Base-by-base conservation (phyloP, 2,329 filamentous ascomycete genomes). In the Chrysosporium queenslandicum region DNA sequence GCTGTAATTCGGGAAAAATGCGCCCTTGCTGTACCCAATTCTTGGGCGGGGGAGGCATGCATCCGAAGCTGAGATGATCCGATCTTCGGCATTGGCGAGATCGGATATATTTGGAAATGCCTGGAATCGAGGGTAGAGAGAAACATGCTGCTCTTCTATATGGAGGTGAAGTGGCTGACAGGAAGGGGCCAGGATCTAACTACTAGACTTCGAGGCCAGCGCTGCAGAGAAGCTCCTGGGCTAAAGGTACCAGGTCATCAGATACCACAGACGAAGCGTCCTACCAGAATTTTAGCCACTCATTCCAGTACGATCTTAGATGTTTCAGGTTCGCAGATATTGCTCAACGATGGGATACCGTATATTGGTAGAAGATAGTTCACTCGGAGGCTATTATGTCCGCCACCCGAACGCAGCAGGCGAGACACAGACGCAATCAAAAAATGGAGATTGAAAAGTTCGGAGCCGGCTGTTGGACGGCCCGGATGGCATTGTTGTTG, bases 281-380 rank as follows among this genome's bases (percentile, higher is more conserved):
- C 55, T 56, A 16, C 3, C 18, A 39, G 6, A 42, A 40, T 30
- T 21, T 54, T 30, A 48, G 46, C 34, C 25, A 37, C 27, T 12
- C 18, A 16, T 36, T 54, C 27, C 11, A 5, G 20, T 29, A 18
- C 5, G 5, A 6, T 40, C 8, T 6, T 11, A 12, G 12, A 5
- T 23, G 21, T 51, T 18, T 30, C 21, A 11, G n/a, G 6, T n/a
- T 32, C 29, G 6, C 52, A 23, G 52, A 54, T 52, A 45, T 30
- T 54, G 25, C 9, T 47, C 9, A 52, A 9, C 2, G 47, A 52
- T 1, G 61, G 61, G 14, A 64, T 58, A 6, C 63, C 61, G 37
- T 64, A 64, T 36, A 62, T 52, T 29, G 60, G 61, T 43, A 64
- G 53, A 39, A 64, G 55, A 54, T 59, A 64, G 52, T 64, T 63